Conservation (phyloP, 2,329 filamentous ascomycete species). For the Colletotrichum godetiae region DNA sequence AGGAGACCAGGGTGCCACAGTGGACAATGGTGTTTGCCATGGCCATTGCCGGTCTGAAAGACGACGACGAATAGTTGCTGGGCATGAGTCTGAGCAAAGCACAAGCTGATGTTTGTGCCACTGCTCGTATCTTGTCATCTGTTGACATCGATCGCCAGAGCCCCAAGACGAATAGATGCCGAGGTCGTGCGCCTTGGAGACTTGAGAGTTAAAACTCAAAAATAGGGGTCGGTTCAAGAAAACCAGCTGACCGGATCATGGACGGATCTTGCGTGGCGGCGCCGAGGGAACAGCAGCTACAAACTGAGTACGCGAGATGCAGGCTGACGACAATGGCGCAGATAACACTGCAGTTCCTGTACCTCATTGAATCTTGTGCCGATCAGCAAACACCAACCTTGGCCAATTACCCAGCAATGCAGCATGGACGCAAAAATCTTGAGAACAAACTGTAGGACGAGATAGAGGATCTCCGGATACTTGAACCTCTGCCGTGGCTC, state of each 20-base stretch:
- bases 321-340: not conserved
- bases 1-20: not conserved
- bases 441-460: not conserved
- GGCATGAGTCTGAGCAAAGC: not conserved
- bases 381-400: not conserved
- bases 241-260: not conserved
- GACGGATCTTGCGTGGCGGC: not conserved
- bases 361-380: not conserved
- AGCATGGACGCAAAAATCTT: not conserved
- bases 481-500: not conserved
- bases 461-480: not conserved
- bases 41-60: not conserved
- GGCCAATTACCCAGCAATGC: not conserved
- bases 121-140: slow-evolving; percentile 1
- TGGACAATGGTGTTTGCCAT: not conserved
- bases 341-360: not conserved
- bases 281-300: not conserved
- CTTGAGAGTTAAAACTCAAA: not conserved
- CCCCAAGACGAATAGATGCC: not conserved
- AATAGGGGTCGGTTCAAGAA: not conserved
- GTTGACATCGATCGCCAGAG: not conserved
- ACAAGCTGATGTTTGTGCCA: slow-evolving; percentile 1
- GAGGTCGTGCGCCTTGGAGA: not conserved
- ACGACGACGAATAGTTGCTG: not conserved
- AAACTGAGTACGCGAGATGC: not conserved